Conservation (phyloP, 2,329 filamentous ascomycete genomes). For the Fusarium buharicum region DNA sequence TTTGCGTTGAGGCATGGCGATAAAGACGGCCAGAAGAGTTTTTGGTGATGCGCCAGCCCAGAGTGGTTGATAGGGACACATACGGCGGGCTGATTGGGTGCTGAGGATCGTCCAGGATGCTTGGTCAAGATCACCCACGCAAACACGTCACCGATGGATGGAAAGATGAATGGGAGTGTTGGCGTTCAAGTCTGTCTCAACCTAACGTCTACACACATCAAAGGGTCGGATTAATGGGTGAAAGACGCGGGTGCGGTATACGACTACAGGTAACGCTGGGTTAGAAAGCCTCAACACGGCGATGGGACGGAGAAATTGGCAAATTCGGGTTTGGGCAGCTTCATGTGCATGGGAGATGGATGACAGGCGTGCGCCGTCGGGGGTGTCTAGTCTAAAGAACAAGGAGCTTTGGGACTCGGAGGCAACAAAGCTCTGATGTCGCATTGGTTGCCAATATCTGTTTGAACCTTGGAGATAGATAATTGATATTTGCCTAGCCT, state of each 20-base stretch:
- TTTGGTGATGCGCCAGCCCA: conserved; percentile 10
- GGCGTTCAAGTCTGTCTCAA: not conserved
- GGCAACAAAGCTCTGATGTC: conserved; percentile 20
- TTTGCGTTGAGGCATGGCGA: not conserved
- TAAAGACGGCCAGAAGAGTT: conserved; percentile 1
- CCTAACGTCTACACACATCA: not conserved
- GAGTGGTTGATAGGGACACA: conserved; percentile 7
- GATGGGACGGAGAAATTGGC: conserved; percentile 1
- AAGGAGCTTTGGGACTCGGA: not conserved
- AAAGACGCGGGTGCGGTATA: not conserved
- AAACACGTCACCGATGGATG: not conserved
- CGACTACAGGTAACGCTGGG: not conserved
- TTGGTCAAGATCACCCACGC: conserved; percentile 14
- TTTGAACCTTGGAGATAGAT: conserved; percentile 29
- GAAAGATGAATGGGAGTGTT: not conserved
- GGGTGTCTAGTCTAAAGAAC: conserved; percentile 4
- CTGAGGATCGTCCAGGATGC: conserved; percentile 26
- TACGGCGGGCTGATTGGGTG: conserved; percentile 9
- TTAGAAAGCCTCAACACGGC: conserved; percentile 7
- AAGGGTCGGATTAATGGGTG: not conserved
- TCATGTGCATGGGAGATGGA: conserved; percentile 5
- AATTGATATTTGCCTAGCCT: conserved; percentile 45
- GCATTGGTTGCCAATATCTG: conserved; percentile 25
- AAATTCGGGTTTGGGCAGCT: conserved; percentile 4
- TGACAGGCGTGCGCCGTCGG: not conserved